Evolutionary conservation across 192 early-diverging fungal genomes (phyloP), one percentile per base, ranked within the genome.

Genomic region (Backusella liffmaniae): DNA sequence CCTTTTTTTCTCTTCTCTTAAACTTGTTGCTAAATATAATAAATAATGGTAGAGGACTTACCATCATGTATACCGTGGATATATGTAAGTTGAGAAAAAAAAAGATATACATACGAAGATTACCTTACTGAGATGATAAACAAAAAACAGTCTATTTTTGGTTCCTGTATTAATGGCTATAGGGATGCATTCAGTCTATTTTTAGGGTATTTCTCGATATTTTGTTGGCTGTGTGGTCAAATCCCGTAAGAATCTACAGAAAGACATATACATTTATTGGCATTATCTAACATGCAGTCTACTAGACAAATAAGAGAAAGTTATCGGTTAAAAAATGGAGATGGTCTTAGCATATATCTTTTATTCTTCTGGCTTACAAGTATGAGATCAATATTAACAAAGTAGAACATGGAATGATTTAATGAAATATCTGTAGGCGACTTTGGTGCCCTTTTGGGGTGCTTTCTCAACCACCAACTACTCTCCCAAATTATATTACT

Each of bases 181-280:
- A 77, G 77, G 62, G 83, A 84, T 65, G 73, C 83, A 26, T 67
- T 66, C 36, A 86, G 87, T 74, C 7, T 82, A 5, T 35, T 88
- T 29, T 37, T 88, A 29, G 77, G 90, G 5, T 91, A 90, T 66
- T 29, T 82, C 6, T 91, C 90, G 0, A 88, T 92, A 56, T 77
- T 80, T 26, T 91, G 84, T 76, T 92, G 90, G 91, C 49, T 92
- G 39, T 89, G 86, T 80, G 90, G 89, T 21, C 90, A 92, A 77
- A 80, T 91, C 49, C 91, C 91, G 80, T 91, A 91, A 77, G 83
- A 87, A 32, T 73, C 41, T 39, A 74, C 35, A 29, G 26, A 0
- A 62, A 59, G 6, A 21, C 7, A 21, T 32, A 9, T 7, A 23
- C 21, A 35, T 65, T 12, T 65, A 69, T 51, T 39, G 8, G n/a